A percentile compares a stretch with the other conserved stretches of the same genome.
These are phyloP conservation scores for Suillus bovinus DNA, from an alignment of 768 basidiomycete species.

Conservation along the genomic window DNA sequence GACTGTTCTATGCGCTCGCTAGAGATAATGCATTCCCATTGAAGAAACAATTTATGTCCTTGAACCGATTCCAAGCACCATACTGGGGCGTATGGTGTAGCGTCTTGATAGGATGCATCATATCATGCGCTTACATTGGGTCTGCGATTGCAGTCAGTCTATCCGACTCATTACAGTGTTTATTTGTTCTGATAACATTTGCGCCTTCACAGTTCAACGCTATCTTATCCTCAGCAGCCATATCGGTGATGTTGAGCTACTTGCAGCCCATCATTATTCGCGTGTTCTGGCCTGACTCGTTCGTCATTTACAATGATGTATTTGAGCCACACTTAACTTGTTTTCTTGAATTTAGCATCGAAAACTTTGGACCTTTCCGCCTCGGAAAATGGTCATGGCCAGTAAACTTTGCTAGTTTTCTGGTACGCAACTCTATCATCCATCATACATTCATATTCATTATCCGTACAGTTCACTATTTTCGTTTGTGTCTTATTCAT, in stretches of 20 bases:
- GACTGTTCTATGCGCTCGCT: slow-evolving; percentile 57
- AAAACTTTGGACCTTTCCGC: slow-evolving; percentile 50
- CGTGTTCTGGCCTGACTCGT: slow-evolving; percentile 57
- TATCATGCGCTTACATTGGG: slow-evolving; percentile 61
- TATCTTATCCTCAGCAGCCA: slow-evolving; percentile 55
- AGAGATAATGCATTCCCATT: slow-evolving; percentile 53
- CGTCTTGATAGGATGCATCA: slow-evolving; percentile 51
- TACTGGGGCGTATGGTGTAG: slow-evolving; percentile 57
- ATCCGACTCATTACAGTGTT: neutral
- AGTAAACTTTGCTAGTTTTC: slow-evolving; percentile 50
- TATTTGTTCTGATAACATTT: neutral
- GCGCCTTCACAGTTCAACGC: slow-evolving; percentile 46
- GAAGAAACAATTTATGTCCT: slow-evolving; percentile 46
- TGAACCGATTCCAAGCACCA: slow-evolving; percentile 55
- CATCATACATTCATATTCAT: neutral
- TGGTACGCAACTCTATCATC: slow-evolving; percentile 32
- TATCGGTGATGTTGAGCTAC: slow-evolving; percentile 60
- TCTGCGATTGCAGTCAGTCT: slow-evolving; percentile 51
- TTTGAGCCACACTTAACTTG: slow-evolving; percentile 43
- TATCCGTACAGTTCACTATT: slow-evolving; percentile 41
- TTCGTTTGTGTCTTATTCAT: slow-evolving; percentile 59
- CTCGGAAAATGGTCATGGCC: slow-evolving; percentile 54
- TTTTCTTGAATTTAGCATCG: slow-evolving; percentile 45
- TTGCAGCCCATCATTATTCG: slow-evolving; percentile 58
- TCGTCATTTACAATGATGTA: slow-evolving; percentile 22